Conservation (phyloP, 768 basidiomycete species). For the Daedaleopsis nitida region DNA sequence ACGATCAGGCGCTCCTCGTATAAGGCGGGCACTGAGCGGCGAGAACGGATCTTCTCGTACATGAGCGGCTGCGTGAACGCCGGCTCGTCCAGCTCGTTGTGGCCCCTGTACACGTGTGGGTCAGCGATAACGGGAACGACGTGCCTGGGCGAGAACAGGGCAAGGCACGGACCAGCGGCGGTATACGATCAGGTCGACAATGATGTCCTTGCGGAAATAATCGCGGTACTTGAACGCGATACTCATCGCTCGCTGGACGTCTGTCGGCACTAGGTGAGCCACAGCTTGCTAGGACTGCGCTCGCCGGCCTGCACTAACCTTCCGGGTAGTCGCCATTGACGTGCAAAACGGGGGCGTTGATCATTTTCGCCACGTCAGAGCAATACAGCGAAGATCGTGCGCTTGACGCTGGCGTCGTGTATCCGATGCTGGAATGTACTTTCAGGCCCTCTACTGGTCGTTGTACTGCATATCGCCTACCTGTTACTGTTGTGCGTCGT, state of each 20-base stretch:
- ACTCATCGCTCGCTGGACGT: constrained; percentile 83
- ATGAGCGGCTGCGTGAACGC: constrained; percentile 87
- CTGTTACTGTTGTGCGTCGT: constrained; percentile 49
- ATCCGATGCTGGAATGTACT: constrained; percentile 69
- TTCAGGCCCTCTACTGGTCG: background rate
- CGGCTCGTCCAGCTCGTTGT: constrained; percentile 88
- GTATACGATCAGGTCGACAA: constrained; percentile 88
- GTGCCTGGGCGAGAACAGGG: background rate
- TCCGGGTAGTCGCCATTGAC: constrained; percentile 93
- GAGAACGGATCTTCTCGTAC: constrained; percentile 83
- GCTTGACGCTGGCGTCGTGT: constrained; percentile 84
- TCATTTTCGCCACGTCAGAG: constrained; percentile 88
- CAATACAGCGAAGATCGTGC: constrained; percentile 88
- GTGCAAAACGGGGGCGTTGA: constrained; percentile 85
- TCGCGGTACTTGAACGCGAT: constrained; percentile 88
- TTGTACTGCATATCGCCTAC: constrained; percentile 34
- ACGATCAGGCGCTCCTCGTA: constrained; percentile 83
- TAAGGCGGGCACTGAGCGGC: constrained; percentile 75
- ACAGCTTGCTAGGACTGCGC: background rate
- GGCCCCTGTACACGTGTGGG: constrained; percentile 54
- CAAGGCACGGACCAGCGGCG: constrained; percentile 62
- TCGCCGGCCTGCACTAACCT: constrained; percentile 40
- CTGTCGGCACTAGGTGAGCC: constrained; percentile 36
- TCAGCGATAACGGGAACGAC: background rate
- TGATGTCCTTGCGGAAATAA: constrained; percentile 88